Conservation (phyloP, 495 filamentous ascomycete species). For the Friedmanniomyces simplex region DNA sequence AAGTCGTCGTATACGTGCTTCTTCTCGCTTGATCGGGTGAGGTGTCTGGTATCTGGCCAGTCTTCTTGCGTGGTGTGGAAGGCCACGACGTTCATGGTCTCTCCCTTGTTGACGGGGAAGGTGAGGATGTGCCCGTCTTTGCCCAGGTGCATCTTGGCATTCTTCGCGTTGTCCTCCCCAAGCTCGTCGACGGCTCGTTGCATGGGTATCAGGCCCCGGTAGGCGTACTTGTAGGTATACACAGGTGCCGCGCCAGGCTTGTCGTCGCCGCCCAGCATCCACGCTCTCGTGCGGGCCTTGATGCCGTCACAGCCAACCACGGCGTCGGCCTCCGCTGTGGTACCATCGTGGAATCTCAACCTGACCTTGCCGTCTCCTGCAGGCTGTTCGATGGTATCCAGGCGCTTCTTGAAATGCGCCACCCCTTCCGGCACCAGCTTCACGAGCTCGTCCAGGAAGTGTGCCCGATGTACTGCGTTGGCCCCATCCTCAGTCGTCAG, state of each 20-base stretch:
- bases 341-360: slow-evolving; percentile 29
- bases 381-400: slow-evolving; percentile 23
- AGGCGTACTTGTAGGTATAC: slow-evolving; percentile 42
- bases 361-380: slow-evolving; percentile 17
- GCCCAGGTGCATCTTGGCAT: slow-evolving; percentile 35
- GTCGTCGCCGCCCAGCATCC: slow-evolving; percentile 14
- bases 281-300: slow-evolving; percentile 10
- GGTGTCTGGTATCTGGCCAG: slow-evolving; percentile 1
- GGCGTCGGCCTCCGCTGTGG: slow-evolving; percentile 19
- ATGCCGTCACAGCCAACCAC: slow-evolving; percentile 26
- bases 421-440: slow-evolving; percentile 37
- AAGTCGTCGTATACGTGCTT: slow-evolving; percentile 49
- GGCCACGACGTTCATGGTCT: slow-evolving; percentile 31
- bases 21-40: slow-evolving; percentile 35
- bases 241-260: slow-evolving; percentile 29
- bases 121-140: slow-evolving; percentile 38
- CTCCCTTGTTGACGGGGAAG: slow-evolving; percentile 39
- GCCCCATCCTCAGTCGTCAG: neutral
- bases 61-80: slow-evolving; percentile 2
- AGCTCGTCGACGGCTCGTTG: slow-evolving; percentile 38
- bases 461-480: slow-evolving; percentile 33
- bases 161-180: slow-evolving; percentile 39
- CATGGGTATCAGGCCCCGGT: slow-evolving; percentile 44
- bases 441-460: slow-evolving; percentile 40
- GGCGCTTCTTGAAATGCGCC: slow-evolving; percentile 26